Evolutionary conservation across 192 early-diverging fungal species (phyloP), one percentile per base, ranked within the genome.

Genomic region (Coemansia sp.): DNA sequence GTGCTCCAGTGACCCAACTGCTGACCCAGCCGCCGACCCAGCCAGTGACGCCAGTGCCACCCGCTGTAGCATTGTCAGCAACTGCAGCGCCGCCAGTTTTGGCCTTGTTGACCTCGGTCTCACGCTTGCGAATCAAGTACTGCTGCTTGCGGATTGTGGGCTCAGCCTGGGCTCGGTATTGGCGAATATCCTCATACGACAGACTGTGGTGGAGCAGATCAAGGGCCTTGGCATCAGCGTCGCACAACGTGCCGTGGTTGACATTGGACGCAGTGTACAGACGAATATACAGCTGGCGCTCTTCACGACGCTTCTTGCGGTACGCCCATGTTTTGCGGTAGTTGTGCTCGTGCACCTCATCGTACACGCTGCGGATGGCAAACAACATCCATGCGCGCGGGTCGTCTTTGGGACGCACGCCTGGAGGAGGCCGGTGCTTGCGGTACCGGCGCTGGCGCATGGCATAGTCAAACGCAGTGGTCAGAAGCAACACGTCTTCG

Each of bases 281-380:
- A 10, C 89, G 75, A 32, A 97, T 81, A 57, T 97, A 98, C 0
- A 75, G 71, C 12, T 82, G 67, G 5, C 97, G 85, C 64, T 94
- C 85, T 41, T 95, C 87, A 5, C 94, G 80, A 11, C 95, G 87
- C 79, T 96, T 83, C 59, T 82, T 82, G 51, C 93, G 85, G 62
- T 85, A 92, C 5, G 70, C 80, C 94, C 95, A 95, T 1, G 92
- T 93, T 87, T 92, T 94, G 65, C 84, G 85, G 43, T 86, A 69
- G 61, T 93, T 87, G 45, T 86, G 78, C 49, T 96, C 94, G 58
- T 92, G 93, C 49, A 99, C 94, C 58, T 97, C 94, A 20, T 85
- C 85, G 3, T 92, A 71, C 16, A 99, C 87, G 29, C 89, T 89
- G 41, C 83, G 84, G 27, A 86, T 85, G 64, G 89, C 88, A 82